These are phyloP conservation scores for Colletotrichum cereale DNA, from an alignment of 2,329 filamentous ascomycete genomes.

Conservation along the genomic window DNA sequence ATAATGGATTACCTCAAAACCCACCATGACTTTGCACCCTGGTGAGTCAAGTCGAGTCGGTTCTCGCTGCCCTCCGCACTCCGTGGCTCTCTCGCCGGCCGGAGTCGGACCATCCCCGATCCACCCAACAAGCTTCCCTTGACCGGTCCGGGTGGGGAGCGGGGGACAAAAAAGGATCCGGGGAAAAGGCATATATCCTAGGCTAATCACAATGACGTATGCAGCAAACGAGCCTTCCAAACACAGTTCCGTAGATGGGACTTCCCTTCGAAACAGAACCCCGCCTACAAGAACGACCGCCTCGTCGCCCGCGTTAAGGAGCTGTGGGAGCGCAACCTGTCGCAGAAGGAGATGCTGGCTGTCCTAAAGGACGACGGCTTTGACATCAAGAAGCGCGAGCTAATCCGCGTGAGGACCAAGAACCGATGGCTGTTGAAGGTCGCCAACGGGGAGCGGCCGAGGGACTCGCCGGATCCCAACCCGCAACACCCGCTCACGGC, in stretches of 20 bases:
- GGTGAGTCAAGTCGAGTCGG: slow-evolving; percentile 60
- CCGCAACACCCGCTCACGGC: background rate
- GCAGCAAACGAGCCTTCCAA: slow-evolving; percentile 81
- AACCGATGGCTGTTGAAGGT: slow-evolving; percentile 76
- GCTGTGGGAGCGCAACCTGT: slow-evolving; percentile 81
- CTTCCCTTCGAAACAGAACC: slow-evolving; percentile 81
- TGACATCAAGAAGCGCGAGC: slow-evolving; percentile 76
- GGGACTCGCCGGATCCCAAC: slow-evolving; percentile 30
- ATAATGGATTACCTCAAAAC: slow-evolving; percentile 79
- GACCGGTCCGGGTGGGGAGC: background rate
- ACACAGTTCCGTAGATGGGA: slow-evolving; percentile 83
- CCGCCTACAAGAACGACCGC: slow-evolving; percentile 75
- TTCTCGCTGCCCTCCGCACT: slow-evolving; percentile 26
- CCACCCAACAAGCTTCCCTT: slow-evolving; percentile 13
- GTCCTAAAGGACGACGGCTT: slow-evolving; percentile 78
- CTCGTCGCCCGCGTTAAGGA: slow-evolving; percentile 79
- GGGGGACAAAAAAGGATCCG: background rate
- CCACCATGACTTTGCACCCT: slow-evolving; percentile 76
- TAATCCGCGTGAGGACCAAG: slow-evolving; percentile 76
- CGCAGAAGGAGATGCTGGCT: slow-evolving; percentile 79
- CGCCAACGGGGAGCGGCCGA: slow-evolving; percentile 68
- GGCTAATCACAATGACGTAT: slow-evolving; percentile 20
- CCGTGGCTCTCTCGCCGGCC: slow-evolving; percentile 33
- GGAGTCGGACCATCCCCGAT: slow-evolving; percentile 37
- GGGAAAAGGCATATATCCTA: slow-evolving; percentile 1